Conservation (phyloP, 2,329 filamentous ascomycete genomes). For the Aspergillus uvarum region DNA sequence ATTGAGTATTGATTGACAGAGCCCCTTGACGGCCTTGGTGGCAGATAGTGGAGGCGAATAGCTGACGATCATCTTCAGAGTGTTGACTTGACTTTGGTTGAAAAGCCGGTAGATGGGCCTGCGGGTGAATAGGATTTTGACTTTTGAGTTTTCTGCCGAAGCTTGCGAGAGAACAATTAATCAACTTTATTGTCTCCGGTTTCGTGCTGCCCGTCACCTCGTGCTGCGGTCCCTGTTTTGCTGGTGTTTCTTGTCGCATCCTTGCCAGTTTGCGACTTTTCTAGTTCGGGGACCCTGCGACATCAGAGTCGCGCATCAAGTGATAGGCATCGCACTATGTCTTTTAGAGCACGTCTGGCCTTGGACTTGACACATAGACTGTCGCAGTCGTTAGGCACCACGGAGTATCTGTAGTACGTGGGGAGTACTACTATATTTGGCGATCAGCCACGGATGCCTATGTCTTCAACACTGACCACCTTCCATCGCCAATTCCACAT, state of each 20-base stretch:
- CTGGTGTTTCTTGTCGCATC: too few relatives aligned
- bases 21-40: background rate
- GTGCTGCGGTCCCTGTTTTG: too few relatives aligned
- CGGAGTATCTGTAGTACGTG: background rate
- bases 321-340: too few relatives aligned
- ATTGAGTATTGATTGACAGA: slow-evolving; percentile 17
- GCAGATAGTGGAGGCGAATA: slow-evolving; percentile 5
- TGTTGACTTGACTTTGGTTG: too few relatives aligned
- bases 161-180: background rate
- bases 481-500: background rate
- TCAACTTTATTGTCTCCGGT: background rate
- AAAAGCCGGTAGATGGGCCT: background rate
- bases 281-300: too few relatives aligned
- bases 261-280: too few relatives aligned
- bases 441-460: background rate
- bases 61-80: background rate
- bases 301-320: too few relatives aligned
- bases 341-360: background rate
- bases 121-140: background rate
- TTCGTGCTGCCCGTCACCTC: too few relatives aligned
- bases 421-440: background rate
- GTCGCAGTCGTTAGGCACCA: background rate
- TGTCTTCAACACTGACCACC: background rate
- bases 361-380: background rate
- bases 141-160: background rate